A percentile compares a stretch with the other conserved stretches of the same genome.
Evolutionary conservation across 176 grass and related monocot species (phyloP).

Genomic region (Canna indica): DNA sequence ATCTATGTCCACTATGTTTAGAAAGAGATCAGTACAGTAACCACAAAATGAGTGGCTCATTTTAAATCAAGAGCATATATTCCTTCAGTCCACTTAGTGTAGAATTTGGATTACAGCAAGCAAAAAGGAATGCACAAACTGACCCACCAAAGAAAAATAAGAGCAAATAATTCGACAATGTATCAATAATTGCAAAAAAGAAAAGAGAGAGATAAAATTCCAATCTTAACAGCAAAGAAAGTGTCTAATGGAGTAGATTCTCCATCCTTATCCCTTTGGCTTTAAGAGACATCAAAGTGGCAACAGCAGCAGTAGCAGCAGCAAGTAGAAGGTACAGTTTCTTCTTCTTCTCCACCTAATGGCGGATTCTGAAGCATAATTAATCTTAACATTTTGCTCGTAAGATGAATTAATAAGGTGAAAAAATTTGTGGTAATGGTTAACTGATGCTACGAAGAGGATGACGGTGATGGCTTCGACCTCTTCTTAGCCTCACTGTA

Average conservation of each 20-base stretch:
- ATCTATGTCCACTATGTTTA: too few relatives aligned
- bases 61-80: too few relatives aligned
- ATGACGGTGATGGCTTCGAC: conserved; percentile 1
- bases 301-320: neutral
- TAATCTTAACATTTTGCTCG: neutral
- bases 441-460: neutral
- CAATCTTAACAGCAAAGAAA: neutral
- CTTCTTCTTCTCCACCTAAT: neutral
- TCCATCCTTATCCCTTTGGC: neutral
- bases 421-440: neutral
- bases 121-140: too few relatives aligned
- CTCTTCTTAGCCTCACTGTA: conserved; percentile 15
- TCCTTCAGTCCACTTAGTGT: too few relatives aligned
- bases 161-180: neutral
- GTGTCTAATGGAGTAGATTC: neutral
- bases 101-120: too few relatives aligned
- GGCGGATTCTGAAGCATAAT: neutral
- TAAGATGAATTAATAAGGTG: neutral
- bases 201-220: neutral
- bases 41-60: too few relatives aligned
- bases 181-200: neutral
- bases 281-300: neutral
- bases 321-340: too few relatives aligned
- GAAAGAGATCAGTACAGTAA: too few relatives aligned
- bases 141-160: neutral